Percentiles rank a stretch among this genome's conserved stretches.
Evolutionary conservation across 495 filamentous ascomycete genomes (phyloP).

Genomic region (Tirmania nivea): DNA sequence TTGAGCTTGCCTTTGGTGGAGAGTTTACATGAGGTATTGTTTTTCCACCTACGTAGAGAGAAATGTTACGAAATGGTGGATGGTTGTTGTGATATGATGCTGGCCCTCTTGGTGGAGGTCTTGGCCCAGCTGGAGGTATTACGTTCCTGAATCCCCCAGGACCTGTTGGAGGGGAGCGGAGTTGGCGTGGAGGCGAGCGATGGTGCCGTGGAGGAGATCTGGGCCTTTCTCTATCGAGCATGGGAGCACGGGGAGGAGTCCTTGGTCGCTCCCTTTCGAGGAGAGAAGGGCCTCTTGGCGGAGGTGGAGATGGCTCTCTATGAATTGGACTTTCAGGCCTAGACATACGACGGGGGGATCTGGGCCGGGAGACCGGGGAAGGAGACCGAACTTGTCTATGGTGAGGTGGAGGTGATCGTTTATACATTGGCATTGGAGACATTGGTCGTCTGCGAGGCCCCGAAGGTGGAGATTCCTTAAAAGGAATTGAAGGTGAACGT

Average conservation of each 20-base stretch:
- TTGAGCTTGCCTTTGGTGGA: not conserved
- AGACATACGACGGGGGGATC: not conserved
- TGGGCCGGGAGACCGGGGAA: not conserved
- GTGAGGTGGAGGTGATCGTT: not conserved
- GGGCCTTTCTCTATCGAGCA: not conserved
- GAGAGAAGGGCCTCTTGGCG: not conserved
- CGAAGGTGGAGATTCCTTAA: not conserved
- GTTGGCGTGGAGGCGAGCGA: not conserved
- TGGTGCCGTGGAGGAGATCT: not conserved
- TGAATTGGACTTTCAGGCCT: not conserved
- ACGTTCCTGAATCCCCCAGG: not conserved
- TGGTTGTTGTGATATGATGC: constrained; percentile 11
- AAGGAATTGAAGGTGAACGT: constrained; percentile 1
- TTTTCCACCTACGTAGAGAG: not conserved
- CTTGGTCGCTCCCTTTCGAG: not conserved
- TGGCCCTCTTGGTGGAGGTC: constrained; percentile 6
- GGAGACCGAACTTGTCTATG: not conserved
- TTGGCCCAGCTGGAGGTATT: constrained; percentile 3
- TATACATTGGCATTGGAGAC: not conserved
- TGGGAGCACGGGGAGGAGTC: not conserved
- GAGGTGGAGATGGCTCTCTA: not conserved
- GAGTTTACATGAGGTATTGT: not conserved
- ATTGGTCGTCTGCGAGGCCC: not conserved
- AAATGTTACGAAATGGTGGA: constrained; percentile 2
- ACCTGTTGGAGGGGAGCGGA: not conserved